These are phyloP conservation scores for Smittium mucronatum DNA, from an alignment of 371 early-diverging fungal genomes.

Conservation along the genomic window DNA sequence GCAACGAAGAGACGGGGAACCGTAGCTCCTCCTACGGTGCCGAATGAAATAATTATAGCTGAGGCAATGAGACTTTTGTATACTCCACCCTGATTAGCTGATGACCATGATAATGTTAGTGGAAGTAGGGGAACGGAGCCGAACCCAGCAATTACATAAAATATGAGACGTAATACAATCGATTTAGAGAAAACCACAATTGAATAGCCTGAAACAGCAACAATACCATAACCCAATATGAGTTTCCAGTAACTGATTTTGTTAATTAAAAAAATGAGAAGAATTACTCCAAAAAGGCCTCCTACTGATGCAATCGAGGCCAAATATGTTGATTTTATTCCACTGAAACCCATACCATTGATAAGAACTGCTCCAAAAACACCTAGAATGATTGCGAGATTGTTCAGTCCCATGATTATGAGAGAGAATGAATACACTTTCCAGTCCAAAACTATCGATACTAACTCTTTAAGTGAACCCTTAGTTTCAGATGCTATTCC, in stretches of 20 bases:
- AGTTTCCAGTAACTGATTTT: not conserved
- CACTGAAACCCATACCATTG: constrained; percentile 44
- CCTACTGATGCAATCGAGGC: constrained; percentile 20
- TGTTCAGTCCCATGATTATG: constrained; percentile 37
- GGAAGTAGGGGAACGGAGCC: not conserved
- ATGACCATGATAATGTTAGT: not conserved
- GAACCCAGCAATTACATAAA: not conserved
- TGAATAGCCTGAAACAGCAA: not conserved
- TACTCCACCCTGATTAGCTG: constrained; percentile 21
- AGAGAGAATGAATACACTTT: constrained; percentile 18
- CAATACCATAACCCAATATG: not conserved
- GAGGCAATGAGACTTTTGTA: constrained; percentile 20
- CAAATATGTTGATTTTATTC: constrained; percentile 25
- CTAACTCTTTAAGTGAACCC: constrained; percentile 13
- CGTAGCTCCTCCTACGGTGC: constrained; percentile 47
- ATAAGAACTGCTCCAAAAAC: constrained; percentile 62
- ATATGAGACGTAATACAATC: not conserved
- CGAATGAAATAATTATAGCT: constrained; percentile 33
- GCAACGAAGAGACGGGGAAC: constrained; percentile 49
- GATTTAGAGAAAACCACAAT: not conserved
- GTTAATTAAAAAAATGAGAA: not conserved
- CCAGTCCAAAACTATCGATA: constrained; percentile 21
- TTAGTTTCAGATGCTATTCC: constrained; percentile 21
- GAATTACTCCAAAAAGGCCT: constrained; percentile 1
- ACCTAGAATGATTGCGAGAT: constrained; percentile 47